Percentiles rank a stretch among this genome's conserved stretches.
phyloP scores from a whole-genome alignment of 176 grass and related monocot species.

The Rhynchospora tenuis region DNA sequence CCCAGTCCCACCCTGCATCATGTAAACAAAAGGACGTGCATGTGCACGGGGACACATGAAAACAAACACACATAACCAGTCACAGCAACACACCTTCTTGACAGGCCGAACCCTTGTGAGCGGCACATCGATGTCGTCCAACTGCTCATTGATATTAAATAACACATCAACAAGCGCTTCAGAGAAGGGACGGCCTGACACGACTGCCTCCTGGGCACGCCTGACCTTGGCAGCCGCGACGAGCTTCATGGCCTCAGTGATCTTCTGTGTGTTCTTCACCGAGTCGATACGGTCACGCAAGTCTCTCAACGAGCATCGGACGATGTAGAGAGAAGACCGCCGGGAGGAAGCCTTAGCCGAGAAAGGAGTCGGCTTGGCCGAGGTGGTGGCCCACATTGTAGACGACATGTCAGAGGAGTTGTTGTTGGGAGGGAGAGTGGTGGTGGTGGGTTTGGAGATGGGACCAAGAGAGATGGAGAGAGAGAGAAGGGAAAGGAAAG shows the following conservation, averaged over 20 bases:
- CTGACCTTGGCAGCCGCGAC: constrained; percentile 85
- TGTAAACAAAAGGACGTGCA: background rate
- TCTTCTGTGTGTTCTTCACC: constrained; percentile 84
- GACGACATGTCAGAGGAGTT: constrained; percentile 54
- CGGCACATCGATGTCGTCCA: constrained; percentile 74
- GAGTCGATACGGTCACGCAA: constrained; percentile 71
- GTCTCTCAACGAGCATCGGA: constrained; percentile 60
- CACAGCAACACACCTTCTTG: constrained; percentile 36
- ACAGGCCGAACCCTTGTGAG: constrained; percentile 55
- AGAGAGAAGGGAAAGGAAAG: background rate
- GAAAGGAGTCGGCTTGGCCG: constrained; percentile 18
- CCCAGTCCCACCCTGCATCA: background rate
- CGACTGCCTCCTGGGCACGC: constrained; percentile 79
- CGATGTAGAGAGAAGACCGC: constrained; percentile 21
- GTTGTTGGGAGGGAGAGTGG: constrained; percentile 42
- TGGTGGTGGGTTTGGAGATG: background rate
- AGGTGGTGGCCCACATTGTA: constrained; percentile 37
- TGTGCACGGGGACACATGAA: background rate
- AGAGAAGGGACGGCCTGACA: constrained; percentile 77
- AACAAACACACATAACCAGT: background rate
- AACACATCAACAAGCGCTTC: constrained; percentile 76
- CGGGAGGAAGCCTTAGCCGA: constrained; percentile 9
- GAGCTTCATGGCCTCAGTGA: constrained; percentile 94
- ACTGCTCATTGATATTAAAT: constrained; percentile 90
- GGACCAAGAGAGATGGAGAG: background rate